These are phyloP conservation scores for Quillaja saponaria DNA, from an alignment of 306 rosid species.

Conservation along the genomic window DNA sequence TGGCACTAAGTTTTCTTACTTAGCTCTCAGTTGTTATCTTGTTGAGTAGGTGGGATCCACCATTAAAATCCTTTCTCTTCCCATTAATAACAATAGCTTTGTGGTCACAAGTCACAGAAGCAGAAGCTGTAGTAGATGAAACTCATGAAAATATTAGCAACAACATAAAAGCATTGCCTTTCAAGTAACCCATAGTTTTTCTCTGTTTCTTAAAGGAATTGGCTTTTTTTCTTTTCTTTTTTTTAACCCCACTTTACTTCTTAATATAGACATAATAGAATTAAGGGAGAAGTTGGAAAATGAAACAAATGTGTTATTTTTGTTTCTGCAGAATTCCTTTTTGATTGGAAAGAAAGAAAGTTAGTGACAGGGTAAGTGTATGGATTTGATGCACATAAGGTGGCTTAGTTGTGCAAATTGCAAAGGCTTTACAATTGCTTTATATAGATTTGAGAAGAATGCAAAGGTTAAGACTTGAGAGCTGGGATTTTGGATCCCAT, in stretches of 20 bases:
- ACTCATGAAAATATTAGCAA: slow-evolving; percentile 26
- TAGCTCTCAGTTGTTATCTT: slow-evolving; percentile 12
- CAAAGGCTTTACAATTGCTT: slow-evolving; percentile 31
- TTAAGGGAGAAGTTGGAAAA: not conserved
- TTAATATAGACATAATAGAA: no score
- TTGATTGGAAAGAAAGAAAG: not conserved
- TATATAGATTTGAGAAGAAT: slow-evolving; percentile 39
- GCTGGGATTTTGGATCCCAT: slow-evolving; percentile 7
- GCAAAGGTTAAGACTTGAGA: not conserved
- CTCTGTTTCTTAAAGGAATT: slow-evolving; percentile 31
- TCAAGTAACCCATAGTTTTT: slow-evolving; percentile 18
- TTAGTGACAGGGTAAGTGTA: not conserved
- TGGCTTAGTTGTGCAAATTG: slow-evolving; percentile 15
- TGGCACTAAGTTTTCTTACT: slow-evolving; percentile 23
- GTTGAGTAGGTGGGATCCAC: slow-evolving; percentile 17
- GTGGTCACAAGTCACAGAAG: slow-evolving; percentile 72
- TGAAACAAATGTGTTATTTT: not conserved
- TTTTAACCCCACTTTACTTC: not conserved
- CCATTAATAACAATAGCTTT: slow-evolving; percentile 72
- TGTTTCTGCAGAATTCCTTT: not conserved
- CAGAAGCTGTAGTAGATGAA: slow-evolving; percentile 54
- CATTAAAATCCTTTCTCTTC: slow-evolving; percentile 62
- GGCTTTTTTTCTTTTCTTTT: slow-evolving; percentile 17
- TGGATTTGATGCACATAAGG: slow-evolving; percentile 3
- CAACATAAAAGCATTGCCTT: slow-evolving; percentile 2